Evolutionary conservation across 805 yeast genomes (phyloP).

Genomic region (Ogataea wickerhamii): DNA sequence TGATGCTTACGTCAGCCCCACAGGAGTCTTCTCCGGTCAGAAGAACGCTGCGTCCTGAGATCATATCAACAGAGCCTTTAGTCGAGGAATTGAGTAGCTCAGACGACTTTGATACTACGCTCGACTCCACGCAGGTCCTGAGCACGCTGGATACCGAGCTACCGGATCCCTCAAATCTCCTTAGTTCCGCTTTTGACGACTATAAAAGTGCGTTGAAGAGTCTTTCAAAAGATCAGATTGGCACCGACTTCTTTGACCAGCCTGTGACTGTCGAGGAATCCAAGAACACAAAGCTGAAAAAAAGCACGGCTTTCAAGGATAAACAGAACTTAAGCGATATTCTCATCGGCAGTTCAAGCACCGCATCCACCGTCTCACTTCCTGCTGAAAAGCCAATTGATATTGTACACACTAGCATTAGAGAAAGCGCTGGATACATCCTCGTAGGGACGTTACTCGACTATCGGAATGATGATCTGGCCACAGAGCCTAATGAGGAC

Average conservation of each 20-base stretch:
- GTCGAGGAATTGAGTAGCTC: background rate
- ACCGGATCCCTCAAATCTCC: conserved; percentile 18
- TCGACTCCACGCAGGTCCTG: conserved; percentile 18
- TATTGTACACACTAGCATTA: background rate
- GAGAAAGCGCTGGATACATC: conserved; percentile 9
- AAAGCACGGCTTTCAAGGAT: conserved; percentile 15
- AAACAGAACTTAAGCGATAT: conserved; percentile 12
- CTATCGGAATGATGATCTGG: conserved; percentile 6
- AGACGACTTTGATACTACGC: conserved; percentile 7
- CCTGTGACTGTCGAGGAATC: background rate
- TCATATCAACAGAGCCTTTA: background rate
- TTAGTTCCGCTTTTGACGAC: conserved; percentile 25
- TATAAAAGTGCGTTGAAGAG: conserved; percentile 20
- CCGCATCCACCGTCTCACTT: background rate
- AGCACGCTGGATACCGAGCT: conserved; percentile 14
- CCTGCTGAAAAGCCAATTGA: no score
- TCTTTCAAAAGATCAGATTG: conserved; percentile 9
- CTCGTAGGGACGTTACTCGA: conserved; percentile 13
- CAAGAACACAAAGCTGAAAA: conserved; percentile 7
- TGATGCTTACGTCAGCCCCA: conserved; percentile 7
- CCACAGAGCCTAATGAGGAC: background rate
- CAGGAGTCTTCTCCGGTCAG: background rate
- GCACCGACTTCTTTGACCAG: background rate
- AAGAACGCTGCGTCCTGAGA: background rate
- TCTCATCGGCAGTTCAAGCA: conserved; percentile 2